Percentiles rank a stretch among this genome's conserved stretches.
phyloP scores from a whole-genome alignment of 306 rosid species.

The apple (Malus domestica) region DNA sequence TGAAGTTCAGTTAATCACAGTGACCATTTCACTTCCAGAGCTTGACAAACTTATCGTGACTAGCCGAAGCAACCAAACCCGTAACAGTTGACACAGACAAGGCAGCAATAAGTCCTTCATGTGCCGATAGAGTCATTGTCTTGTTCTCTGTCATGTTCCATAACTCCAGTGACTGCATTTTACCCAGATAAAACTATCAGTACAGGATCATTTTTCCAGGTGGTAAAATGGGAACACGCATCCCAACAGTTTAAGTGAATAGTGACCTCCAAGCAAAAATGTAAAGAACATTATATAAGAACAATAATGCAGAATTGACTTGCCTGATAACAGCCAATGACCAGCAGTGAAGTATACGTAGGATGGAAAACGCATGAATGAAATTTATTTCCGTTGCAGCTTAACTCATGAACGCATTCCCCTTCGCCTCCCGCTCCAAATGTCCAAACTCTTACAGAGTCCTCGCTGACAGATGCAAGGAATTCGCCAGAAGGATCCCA shows the following conservation, averaged over 20 bases:
- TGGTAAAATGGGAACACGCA: not conserved
- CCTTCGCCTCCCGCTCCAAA: constrained; percentile 79
- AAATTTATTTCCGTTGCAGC: constrained; percentile 77
- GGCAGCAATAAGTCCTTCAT: constrained; percentile 76
- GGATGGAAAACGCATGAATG: constrained; percentile 92
- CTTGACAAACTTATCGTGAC: constrained; percentile 84
- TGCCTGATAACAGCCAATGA: constrained; percentile 95
- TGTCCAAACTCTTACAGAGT: constrained; percentile 85
- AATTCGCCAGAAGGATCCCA: constrained; percentile 96
- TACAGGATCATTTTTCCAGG: not conserved
- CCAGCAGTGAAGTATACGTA: constrained; percentile 70
- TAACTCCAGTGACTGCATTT: constrained; percentile 80
- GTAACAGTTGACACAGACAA: constrained; percentile 69
- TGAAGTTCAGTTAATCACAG: constrained; percentile 14
- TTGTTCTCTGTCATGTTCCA: constrained; percentile 92
- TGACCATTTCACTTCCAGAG: constrained; percentile 66
- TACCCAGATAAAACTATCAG: not conserved
- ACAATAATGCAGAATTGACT: constrained; percentile 16
- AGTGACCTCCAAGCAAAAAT: not conserved
- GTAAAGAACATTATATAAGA: not conserved
- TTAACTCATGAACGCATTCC: constrained; percentile 79
- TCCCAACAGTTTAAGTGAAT: not conserved
- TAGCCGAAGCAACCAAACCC: constrained; percentile 86
- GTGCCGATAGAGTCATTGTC: constrained; percentile 87
- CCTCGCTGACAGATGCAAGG: constrained; percentile 94